phyloP scores from a whole-genome alignment of 352 stramenopile genomes.

The Phytophthora megakarya region DNA sequence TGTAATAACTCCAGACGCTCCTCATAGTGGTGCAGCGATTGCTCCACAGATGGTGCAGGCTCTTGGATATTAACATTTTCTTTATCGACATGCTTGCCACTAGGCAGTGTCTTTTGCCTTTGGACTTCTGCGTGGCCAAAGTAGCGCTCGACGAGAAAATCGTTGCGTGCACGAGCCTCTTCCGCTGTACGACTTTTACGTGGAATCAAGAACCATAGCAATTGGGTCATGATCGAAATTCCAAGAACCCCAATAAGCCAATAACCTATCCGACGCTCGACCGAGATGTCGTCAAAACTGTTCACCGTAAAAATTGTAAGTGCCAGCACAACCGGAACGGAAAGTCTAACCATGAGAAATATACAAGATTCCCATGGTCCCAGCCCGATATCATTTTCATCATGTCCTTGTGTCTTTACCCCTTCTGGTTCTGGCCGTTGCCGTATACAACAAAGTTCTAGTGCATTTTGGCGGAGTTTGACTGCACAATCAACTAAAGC shows the following conservation, averaged over 20 bases:
- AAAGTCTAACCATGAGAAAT: constrained; percentile 40
- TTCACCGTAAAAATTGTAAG: constrained; percentile 42
- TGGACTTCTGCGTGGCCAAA: constrained; percentile 33
- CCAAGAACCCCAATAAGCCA: constrained; percentile 39
- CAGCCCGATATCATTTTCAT: constrained; percentile 15
- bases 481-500: constrained; percentile 45
- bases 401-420: constrained; percentile 8
- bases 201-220: constrained; percentile 46
- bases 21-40: constrained; percentile 32
- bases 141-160: constrained; percentile 55
- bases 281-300: constrained; percentile 27
- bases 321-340: constrained; percentile 32
- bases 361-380: constrained; percentile 41
- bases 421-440: constrained; percentile 46
- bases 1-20: constrained; percentile 43
- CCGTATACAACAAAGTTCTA: constrained; percentile 46
- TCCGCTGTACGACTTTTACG: constrained; percentile 24
- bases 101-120: background rate
- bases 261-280: constrained; percentile 43
- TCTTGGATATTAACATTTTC: constrained; percentile 13
- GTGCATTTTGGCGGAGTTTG: constrained; percentile 48
- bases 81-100: background rate
- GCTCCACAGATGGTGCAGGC: constrained; percentile 7
- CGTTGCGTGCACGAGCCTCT: constrained; percentile 39
- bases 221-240: constrained; percentile 40